Conservation (phyloP, 1,139 yeast genomes). For the Scheffersomyces insectosa region DNA sequence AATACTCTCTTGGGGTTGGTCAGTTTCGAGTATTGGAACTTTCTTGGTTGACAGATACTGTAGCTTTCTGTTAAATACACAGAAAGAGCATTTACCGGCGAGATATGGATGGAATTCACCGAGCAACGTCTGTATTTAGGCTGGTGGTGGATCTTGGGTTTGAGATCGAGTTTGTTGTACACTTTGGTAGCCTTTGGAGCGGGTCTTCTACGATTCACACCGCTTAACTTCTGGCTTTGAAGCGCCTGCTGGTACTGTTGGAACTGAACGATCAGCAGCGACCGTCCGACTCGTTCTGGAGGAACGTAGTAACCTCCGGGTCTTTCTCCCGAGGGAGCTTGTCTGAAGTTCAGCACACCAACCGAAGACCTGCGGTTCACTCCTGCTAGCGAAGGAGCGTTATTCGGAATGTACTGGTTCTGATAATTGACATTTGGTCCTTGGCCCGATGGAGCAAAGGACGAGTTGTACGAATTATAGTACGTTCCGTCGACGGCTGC, state of each 20-base stretch:
- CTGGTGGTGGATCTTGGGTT: constrained; percentile 60
- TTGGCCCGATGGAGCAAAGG: constrained; percentile 3
- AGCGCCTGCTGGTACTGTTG: constrained; percentile 38
- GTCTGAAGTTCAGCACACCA: constrained; percentile 1
- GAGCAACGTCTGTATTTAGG: constrained; percentile 84
- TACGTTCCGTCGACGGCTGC: constrained; percentile 39
- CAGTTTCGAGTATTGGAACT: constrained; percentile 77
- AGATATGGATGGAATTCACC: constrained; percentile 72
- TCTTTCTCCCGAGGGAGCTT: not conserved
- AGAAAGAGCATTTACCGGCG: constrained; percentile 87
- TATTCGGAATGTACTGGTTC: constrained; percentile 10
- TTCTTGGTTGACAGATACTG: constrained; percentile 79
- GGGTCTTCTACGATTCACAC: constrained; percentile 22
- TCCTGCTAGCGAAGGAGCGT: constrained; percentile 3
- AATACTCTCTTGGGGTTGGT: constrained; percentile 89
- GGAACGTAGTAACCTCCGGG: constrained; percentile 6
- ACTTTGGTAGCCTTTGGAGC: constrained; percentile 44
- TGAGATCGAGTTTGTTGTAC: constrained; percentile 51
- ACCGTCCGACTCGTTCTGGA: constrained; percentile 24
- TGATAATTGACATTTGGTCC: constrained; percentile 5
- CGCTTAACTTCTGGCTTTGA: constrained; percentile 24
- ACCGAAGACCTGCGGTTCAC: constrained; percentile 1
- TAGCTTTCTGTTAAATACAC: constrained; percentile 78
- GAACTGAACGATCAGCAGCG: constrained; percentile 40
- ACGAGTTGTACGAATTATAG: constrained; percentile 10